Evolutionary conservation across 1,284 basidiomycete genomes (phyloP), one percentile per base, ranked within the genome.

Genomic region (Hemileia vastatrix): DNA sequence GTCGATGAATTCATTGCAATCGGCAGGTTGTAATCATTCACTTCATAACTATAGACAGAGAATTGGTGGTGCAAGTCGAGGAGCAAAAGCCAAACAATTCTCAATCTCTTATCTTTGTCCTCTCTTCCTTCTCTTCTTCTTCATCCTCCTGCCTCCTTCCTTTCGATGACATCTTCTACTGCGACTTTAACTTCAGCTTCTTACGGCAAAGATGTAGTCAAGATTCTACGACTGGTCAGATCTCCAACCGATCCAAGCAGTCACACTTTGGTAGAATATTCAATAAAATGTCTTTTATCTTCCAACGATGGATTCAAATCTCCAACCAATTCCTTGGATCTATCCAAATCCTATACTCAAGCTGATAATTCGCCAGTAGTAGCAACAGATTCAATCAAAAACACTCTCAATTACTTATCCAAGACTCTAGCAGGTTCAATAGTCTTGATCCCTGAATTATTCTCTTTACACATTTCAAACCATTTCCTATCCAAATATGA

Each of bases 191-290:
- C 78, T 2, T 71, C 77, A 45, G 84, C 87, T 1, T 82, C 83
- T 24, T 90, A 90, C 71, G 90, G 90, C 32, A 94, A 94, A 77
- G 86, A 89, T 77, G 86, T 87, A 70, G 83, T 95, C 31, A 82
- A 88, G 40, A 85, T 94, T 45, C 82, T 88, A 67, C 83, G 91
- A 43, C 81, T 93, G 63, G 88, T 92, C n/a, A 81, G 89, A 31
- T 60, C 48, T 3, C 2, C 18, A 27, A 19, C 23, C 6, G 36
- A 19, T 19, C 23, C 18, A 3, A 6, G 36, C 36, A 6, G n/a
- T 43, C 15, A 6, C 6, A 13, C 44, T 18, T 11, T 55, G 18
- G 19, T n/a, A 5, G 54, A 58, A 36, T 21, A 27, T n/a, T 24
- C 11, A 23, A 18, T 9, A 18, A 18, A 59, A 4, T 31, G 18